Percentiles rank a stretch among this genome's conserved stretches.
phyloP scores from a whole-genome alignment of 148 eudicot genomes.

The Simmondsia chinensis region DNA sequence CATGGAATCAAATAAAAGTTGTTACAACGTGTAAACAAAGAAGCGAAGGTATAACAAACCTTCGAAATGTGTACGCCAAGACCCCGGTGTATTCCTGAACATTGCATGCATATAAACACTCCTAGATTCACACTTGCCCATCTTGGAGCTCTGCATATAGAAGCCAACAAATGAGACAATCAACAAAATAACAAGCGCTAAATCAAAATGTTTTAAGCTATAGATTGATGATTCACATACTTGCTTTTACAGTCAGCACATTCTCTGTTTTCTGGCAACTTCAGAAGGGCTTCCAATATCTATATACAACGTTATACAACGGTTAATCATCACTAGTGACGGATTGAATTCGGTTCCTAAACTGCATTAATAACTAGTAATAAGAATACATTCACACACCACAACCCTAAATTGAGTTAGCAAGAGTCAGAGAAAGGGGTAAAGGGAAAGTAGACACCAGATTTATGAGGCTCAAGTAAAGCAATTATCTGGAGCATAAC shows the following conservation, averaged over 20 bases:
- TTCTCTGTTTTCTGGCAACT: constrained; percentile 61
- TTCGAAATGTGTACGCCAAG: constrained; percentile 81
- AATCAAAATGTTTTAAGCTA: no score
- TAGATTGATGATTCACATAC: constrained; percentile 21
- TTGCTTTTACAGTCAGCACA: constrained; percentile 81
- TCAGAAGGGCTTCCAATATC: constrained; percentile 69
- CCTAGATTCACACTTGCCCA: constrained; percentile 86
- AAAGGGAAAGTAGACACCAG: no score
- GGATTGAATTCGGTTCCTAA: no score
- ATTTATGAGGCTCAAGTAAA: no score
- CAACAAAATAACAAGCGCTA: no score
- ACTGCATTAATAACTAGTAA: background rate
- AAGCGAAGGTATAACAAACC: constrained; percentile 17
- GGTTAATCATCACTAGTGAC: background rate
- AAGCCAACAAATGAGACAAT: background rate
- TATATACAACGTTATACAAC: constrained; percentile 16
- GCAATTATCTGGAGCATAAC: no score
- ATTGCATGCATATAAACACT: constrained; percentile 65
- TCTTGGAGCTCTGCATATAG: constrained; percentile 59
- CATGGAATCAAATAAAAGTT: no score
- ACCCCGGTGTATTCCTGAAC: constrained; percentile 70
- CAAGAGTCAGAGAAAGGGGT: no score
- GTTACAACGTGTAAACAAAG: background rate
- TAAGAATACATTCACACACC: background rate
- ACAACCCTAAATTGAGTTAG: no score